Percentiles rank a stretch among this genome's conserved stretches.
These are phyloP conservation scores for Neopestalotiopsis rosae DNA, from an alignment of 2,329 filamentous ascomycete genomes.

Conservation along the genomic window DNA sequence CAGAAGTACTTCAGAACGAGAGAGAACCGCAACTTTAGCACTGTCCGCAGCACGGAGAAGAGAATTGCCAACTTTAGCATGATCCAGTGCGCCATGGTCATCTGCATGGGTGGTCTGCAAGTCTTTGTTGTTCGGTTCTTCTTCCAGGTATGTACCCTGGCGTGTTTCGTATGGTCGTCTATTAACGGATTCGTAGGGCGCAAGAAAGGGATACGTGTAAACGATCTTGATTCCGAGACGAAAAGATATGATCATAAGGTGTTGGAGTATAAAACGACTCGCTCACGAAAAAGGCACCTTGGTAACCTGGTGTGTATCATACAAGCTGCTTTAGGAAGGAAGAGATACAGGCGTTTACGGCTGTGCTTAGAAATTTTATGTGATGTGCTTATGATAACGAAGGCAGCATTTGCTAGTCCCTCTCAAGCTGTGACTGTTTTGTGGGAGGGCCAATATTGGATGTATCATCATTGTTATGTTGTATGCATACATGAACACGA, in stretches of 20 bases:
- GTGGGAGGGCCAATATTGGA: neutral
- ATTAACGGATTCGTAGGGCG: constrained; percentile 51
- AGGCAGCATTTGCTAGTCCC: neutral
- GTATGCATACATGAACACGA: neutral
- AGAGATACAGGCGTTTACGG: neutral
- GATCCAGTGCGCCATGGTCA: constrained; percentile 88
- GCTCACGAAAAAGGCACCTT: neutral
- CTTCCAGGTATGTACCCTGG: constrained; percentile 74
- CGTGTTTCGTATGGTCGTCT: constrained; percentile 17
- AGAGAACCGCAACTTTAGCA: constrained; percentile 99
- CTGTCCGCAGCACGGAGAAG: constrained; percentile 92
- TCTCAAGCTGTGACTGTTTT: neutral
- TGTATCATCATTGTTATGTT: neutral
- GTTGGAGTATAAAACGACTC: neutral
- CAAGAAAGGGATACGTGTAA: constrained; percentile 73
- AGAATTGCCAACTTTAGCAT: constrained; percentile 98
- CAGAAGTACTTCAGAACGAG: constrained; percentile 99
- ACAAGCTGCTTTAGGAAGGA: neutral
- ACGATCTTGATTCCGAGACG: constrained; percentile 23
- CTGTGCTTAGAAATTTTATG: neutral
- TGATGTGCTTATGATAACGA: neutral
- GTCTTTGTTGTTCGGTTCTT: constrained; percentile 98
- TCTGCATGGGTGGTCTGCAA: constrained; percentile 94
- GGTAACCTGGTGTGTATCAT: constrained; percentile 2
- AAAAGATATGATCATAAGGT: neutral